Evolutionary conservation across 2,329 filamentous ascomycete genomes (phyloP).

Genomic region (Neopestalotiopsis clavispora): DNA sequence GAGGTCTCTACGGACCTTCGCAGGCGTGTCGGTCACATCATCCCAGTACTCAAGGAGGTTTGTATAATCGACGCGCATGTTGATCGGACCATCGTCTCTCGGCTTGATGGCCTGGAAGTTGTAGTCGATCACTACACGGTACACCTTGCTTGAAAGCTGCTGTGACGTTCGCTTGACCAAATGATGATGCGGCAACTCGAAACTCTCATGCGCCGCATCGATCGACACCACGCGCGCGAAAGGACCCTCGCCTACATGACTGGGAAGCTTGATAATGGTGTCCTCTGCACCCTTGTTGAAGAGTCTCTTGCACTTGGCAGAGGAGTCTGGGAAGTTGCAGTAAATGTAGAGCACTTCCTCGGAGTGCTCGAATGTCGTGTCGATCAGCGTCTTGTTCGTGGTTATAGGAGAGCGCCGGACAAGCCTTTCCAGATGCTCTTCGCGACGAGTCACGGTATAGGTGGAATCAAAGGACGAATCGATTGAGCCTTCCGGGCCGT

Average conservation of each 20-base stretch:
- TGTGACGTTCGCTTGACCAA: too few species aligned
- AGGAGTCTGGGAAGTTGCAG: conserved; percentile 15
- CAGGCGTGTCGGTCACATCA: not conserved
- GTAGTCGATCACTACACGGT: conserved; percentile 27
- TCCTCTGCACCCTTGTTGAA: conserved; percentile 26
- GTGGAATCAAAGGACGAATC: not conserved
- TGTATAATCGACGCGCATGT: conserved; percentile 40
- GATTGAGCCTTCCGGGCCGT: not conserved
- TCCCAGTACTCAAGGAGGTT: conserved; percentile 26
- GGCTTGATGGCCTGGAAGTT: conserved; percentile 31
- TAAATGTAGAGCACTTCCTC: not conserved
- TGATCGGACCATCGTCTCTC: conserved; percentile 28
- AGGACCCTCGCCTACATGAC: conserved; percentile 31
- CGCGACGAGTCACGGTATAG: not conserved
- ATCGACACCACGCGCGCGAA: conserved; percentile 31
- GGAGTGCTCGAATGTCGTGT: not conserved
- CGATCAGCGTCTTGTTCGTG: not conserved
- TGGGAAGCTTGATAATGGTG: conserved; percentile 31
- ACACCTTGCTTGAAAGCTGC: too few species aligned
- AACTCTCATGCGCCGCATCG: conserved; percentile 4
- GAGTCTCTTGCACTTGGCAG: conserved; percentile 24
- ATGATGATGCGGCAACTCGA: too few species aligned
- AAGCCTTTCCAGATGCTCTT: too few species aligned
- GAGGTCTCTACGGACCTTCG: too few species aligned
- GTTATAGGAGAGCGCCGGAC: too few species aligned